phyloP scores from a whole-genome alignment of 2,329 filamentous ascomycete species.

The Trichoderma endophyticum region DNA sequence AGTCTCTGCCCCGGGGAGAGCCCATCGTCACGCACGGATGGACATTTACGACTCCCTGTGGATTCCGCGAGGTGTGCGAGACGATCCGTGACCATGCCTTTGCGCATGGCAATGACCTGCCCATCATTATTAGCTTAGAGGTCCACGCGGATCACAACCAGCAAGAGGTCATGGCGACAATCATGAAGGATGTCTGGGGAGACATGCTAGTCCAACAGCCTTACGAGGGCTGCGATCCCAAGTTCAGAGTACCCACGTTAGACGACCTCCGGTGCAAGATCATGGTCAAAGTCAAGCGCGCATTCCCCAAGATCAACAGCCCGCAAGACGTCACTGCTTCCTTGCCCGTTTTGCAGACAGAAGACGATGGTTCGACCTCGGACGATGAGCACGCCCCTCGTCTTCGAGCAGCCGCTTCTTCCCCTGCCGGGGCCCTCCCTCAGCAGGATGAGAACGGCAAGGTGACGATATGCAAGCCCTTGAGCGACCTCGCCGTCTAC shows the following conservation, averaged over 20 bases:
- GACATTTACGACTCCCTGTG: slow-evolving; percentile 80
- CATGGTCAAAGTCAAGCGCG: slow-evolving; percentile 73
- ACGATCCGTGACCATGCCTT: slow-evolving; percentile 80
- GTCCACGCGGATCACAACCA: slow-evolving; percentile 80
- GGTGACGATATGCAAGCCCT: slow-evolving; percentile 62
- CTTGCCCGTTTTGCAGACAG: slow-evolving; percentile 26
- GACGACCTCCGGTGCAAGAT: slow-evolving; percentile 76
- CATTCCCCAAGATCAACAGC: slow-evolving; percentile 36
- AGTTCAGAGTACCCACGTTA: slow-evolving; percentile 62
- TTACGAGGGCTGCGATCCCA: slow-evolving; percentile 49
- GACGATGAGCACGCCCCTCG: slow-evolving; percentile 40
- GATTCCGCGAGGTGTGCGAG: slow-evolving; percentile 82
- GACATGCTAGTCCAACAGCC: slow-evolving; percentile 64
- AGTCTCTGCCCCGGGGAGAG: slow-evolving; percentile 50
- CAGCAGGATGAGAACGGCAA: slow-evolving; percentile 40
- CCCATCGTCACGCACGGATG: slow-evolving; percentile 80
- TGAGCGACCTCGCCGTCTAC: slow-evolving; percentile 78
- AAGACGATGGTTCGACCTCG: slow-evolving; percentile 42
- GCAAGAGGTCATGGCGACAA: slow-evolving; percentile 87
- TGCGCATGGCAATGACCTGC: slow-evolving; percentile 66
- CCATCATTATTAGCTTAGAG: slow-evolving; percentile 88
- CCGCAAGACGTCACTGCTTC: slow-evolving; percentile 32
- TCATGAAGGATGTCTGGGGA: slow-evolving; percentile 88
- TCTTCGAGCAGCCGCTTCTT: background rate
- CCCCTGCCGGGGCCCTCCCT: background rate